Evolutionary conservation across 192 early-diverging fungal genomes (phyloP).

Genomic region (Backusella circina): DNA sequence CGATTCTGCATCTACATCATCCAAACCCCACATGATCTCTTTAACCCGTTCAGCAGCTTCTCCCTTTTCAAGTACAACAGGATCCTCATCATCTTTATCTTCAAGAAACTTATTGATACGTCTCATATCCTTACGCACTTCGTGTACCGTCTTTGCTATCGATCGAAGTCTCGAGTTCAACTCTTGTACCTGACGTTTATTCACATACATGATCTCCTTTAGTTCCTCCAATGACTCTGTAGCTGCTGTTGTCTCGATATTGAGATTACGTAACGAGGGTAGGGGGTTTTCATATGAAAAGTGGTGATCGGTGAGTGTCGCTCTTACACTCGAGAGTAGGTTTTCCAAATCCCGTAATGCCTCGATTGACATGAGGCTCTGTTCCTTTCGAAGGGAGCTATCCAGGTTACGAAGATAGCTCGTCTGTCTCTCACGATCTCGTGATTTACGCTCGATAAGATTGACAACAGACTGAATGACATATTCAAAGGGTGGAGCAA

Average conservation of each 20-base stretch:
- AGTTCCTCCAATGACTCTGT: slow-evolving; percentile 35
- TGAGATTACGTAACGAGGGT: slow-evolving; percentile 23
- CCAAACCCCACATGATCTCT: slow-evolving; percentile 41
- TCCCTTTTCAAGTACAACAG: slow-evolving; percentile 32
- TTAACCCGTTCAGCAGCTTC: slow-evolving; percentile 33
- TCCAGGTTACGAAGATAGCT: slow-evolving; percentile 27
- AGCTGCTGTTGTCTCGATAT: slow-evolving; percentile 22
- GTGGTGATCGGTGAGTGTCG: slow-evolving; percentile 14
- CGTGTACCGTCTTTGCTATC: slow-evolving; percentile 38
- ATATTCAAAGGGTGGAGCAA: slow-evolving; percentile 30
- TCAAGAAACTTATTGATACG: slow-evolving; percentile 32
- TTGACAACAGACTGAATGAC: slow-evolving; percentile 32
- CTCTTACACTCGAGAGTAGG: slow-evolving; percentile 10
- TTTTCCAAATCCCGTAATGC: slow-evolving; percentile 22
- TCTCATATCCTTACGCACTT: slow-evolving; percentile 35
- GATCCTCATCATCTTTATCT: slow-evolving; percentile 35
- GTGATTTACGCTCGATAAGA: slow-evolving; percentile 23
- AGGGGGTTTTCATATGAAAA: slow-evolving; percentile 31
- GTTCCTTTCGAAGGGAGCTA: slow-evolving; percentile 25
- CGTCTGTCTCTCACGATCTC: slow-evolving; percentile 34
- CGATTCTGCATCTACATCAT: slow-evolving; percentile 30
- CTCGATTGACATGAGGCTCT: slow-evolving; percentile 17
- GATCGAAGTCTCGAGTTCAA: slow-evolving; percentile 29
- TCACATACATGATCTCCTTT: slow-evolving; percentile 40
- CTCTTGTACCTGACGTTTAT: slow-evolving; percentile 36